Base-by-base conservation (phyloP, 345 rosid genomes). In the Laguncularia racemosa region DNA sequence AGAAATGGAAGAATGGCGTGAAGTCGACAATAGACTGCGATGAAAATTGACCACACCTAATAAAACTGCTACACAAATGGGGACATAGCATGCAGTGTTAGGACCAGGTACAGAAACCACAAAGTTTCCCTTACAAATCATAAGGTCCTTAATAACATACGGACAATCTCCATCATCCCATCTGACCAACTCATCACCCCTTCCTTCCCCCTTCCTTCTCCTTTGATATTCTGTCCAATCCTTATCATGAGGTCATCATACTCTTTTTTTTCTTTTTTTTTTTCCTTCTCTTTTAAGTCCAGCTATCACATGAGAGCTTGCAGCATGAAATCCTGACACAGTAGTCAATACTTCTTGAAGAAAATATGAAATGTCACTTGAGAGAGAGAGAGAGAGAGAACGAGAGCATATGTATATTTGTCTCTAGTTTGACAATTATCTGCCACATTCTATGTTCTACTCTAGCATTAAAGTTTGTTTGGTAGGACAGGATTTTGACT, bases 191-290 rank as follows among this genome's bases (percentile, higher is more conserved):
- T n/a, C 12, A 15, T 2, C 18, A 15, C 4, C 40, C 44, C 28
- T 17, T 12, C 48, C 3, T 14, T n/a, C 17, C 15, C 18, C 3
- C 13, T 18, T 38, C n/a, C 14, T 55, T 23, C 12, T 9, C 16
- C 20, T 45, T 57, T 57, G 52, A 50, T 46, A 20, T 23, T 51
- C 38, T 60, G 51, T 56, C 54, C 57, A 23, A 60, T 52, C 64
- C 52, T 38, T 60, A 60, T 60, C 64, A 60, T 60, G 64, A 60
- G 64, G 64, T 60, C 64, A 60, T 60, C 64, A 60, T 60, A 60
- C 21, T 52, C 46, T 55, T 17, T 23, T 12, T 21, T 26, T 26
- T 21, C 6, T 40, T 21, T 50, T 12, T 46, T 38, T 16, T 62
- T 16, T 45, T 7, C 20, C 23, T 50, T 14, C 23, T 38, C 6